phyloP scores from a whole-genome alignment of 2,329 filamentous ascomycete species.

The Sclerotinia subarctica region DNA sequence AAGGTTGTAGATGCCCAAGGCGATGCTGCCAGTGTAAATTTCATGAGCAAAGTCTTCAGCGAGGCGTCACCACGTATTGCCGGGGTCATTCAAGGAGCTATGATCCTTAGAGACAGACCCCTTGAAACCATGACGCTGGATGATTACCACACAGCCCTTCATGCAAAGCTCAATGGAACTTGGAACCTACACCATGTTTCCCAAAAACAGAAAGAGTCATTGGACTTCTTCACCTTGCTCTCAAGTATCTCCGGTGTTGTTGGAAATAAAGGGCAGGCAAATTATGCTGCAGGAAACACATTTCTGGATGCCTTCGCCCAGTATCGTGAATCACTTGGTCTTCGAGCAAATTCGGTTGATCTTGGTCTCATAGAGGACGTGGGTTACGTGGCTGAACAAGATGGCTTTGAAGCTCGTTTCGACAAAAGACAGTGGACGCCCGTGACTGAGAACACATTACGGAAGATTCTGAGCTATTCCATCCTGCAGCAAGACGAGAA shows the following conservation, averaged over 20 bases:
- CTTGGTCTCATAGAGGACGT: constrained; percentile 35
- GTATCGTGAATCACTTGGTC: constrained; percentile 4
- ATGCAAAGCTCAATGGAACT: constrained; percentile 26
- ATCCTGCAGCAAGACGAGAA: constrained; percentile 33
- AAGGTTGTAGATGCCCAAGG: neutral
- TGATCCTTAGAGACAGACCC: constrained; percentile 34
- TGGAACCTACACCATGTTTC: constrained; percentile 28
- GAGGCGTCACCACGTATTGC: constrained; percentile 20
- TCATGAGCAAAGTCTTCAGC: constrained; percentile 21
- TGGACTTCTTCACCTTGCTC: constrained; percentile 44
- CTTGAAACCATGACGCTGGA: constrained; percentile 23
- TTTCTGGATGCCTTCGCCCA: constrained; percentile 41
- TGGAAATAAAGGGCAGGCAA: constrained; percentile 41
- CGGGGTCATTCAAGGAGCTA: constrained; percentile 38
- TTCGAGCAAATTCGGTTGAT: constrained; percentile 7
- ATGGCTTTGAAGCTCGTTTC: neutral
- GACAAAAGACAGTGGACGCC: neutral
- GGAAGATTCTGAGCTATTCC: constrained; percentile 35
- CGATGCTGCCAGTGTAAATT: neutral
- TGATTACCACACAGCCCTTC: constrained; percentile 21
- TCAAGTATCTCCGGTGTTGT: constrained; percentile 40
- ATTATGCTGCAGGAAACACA: constrained; percentile 51
- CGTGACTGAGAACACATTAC: constrained; percentile 32
- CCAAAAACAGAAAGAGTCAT: constrained; percentile 29
- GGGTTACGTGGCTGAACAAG: constrained; percentile 33